Evolutionary conservation across 176 grass and related monocot species (phyloP).

Genomic region (Ampelocalamus luodianensis): DNA sequence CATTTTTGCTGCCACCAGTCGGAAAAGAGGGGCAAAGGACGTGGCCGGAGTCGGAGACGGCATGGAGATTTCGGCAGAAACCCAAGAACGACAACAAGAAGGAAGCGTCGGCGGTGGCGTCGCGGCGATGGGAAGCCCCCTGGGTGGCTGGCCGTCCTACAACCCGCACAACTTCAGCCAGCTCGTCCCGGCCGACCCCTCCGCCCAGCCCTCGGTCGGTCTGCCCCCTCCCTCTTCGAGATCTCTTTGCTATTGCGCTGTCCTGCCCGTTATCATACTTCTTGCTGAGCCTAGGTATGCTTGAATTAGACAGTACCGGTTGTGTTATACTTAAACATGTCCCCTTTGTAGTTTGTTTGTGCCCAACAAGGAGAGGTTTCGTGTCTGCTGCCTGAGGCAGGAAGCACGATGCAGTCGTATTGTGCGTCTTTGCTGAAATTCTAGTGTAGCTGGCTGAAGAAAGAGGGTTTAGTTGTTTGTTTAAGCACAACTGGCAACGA

Average conservation of each 20-base stretch:
- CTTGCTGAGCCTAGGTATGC: neutral
- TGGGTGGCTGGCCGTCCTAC: conserved; percentile 81
- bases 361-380: neutral
- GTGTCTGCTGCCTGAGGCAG: neutral
- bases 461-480: neutral
- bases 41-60: conserved; percentile 40
- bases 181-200: conserved; percentile 70
- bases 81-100: neutral
- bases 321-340: neutral
- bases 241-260: neutral
- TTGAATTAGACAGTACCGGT: neutral
- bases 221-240: conserved; percentile 21
- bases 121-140: conserved; percentile 64
- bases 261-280: neutral
- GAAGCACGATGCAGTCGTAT: neutral
- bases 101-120: neutral
- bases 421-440: neutral
- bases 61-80: neutral
- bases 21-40: neutral
- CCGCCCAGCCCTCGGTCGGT: conserved; percentile 74
- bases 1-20: neutral
- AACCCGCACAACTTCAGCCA: conserved; percentile 93
- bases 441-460: neutral
- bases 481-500: neutral
- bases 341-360: neutral